A percentile compares a stretch with the other conserved stretches of the same genome.
phyloP scores from a whole-genome alignment of 148 eudicot genomes.

The Vaccinium corymbosum region DNA sequence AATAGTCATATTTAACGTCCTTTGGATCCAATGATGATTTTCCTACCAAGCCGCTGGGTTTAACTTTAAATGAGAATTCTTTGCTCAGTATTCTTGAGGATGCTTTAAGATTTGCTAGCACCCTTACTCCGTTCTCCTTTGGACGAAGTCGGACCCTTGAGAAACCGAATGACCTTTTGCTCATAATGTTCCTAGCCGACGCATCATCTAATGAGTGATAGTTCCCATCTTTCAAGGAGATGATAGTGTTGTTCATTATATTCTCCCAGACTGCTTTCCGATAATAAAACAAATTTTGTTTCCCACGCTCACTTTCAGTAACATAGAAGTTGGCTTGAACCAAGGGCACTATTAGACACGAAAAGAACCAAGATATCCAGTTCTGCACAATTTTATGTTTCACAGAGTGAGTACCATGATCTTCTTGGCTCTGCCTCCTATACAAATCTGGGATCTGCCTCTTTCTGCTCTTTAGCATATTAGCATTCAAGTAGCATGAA shows the following conservation, averaged over 20 bases:
- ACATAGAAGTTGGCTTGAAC: constrained; percentile 78
- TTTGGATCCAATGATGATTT: constrained; percentile 14
- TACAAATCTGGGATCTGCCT: constrained; percentile 12
- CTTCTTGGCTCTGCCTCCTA: background rate
- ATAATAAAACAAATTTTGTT: constrained; percentile 58
- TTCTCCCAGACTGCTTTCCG: constrained; percentile 60
- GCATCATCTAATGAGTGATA: constrained; percentile 36
- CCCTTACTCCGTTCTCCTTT: constrained; percentile 61
- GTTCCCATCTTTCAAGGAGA: constrained; percentile 32
- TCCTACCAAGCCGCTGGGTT: constrained; percentile 4
- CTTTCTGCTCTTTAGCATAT: constrained; percentile 10
- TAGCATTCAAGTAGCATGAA: constrained; percentile 22
- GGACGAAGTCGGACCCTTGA: constrained; percentile 83
- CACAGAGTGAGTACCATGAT: constrained; percentile 20
- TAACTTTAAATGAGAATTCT: constrained; percentile 16
- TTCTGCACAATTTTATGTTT: constrained; percentile 44
- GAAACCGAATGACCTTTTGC: constrained; percentile 72
- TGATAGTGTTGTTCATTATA: constrained; percentile 33
- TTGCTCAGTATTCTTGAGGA: constrained; percentile 42
- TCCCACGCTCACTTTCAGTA: constrained; percentile 81
- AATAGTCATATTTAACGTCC: constrained; percentile 15
- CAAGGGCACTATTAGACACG: constrained; percentile 57
- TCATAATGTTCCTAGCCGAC: constrained; percentile 35
- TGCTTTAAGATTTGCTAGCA: constrained; percentile 68
- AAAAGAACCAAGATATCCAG: constrained; percentile 85